Evolutionary conservation across 2,329 filamentous ascomycete species (phyloP).

Genomic region (Mollisia scopiformis): DNA sequence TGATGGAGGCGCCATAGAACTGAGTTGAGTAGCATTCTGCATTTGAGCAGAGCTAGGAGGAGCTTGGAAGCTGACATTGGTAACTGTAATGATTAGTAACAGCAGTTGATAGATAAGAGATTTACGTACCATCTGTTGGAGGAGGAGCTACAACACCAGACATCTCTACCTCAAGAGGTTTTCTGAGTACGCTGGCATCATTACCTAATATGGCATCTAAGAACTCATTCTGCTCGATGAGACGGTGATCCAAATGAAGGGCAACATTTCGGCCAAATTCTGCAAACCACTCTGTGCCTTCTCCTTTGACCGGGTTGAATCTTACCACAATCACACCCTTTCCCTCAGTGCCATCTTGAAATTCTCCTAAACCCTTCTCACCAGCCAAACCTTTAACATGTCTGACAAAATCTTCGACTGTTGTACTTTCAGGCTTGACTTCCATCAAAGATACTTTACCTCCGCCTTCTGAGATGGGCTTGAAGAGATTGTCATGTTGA

Average conservation of each 20-base stretch:
- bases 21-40: neutral
- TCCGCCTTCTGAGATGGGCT: conserved; percentile 75
- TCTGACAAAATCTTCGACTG: conserved; percentile 74
- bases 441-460: conserved; percentile 78
- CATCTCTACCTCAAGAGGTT: conserved; percentile 61
- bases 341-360: conserved; percentile 64
- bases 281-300: conserved; percentile 64
- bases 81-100: conserved; percentile 11
- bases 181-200: conserved; percentile 73
- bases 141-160: conserved; percentile 33
- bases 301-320: conserved; percentile 61
- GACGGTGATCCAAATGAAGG: conserved; percentile 73
- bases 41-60: conserved; percentile 14
- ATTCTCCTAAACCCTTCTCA: conserved; percentile 69
- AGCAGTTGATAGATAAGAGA: neutral
- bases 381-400: conserved; percentile 78
- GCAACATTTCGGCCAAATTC: conserved; percentile 72
- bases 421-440: conserved; percentile 64
- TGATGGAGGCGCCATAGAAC: conserved; percentile 21
- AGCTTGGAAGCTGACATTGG: conserved; percentile 15
- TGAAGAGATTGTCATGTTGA: conserved; percentile 77
- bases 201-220: conserved; percentile 85
- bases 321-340: conserved; percentile 80
- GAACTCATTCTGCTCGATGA: conserved; percentile 89
- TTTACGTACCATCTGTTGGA: conserved; percentile 30